Percentiles rank a stretch among this genome's conserved stretches.
phyloP scores from a whole-genome alignment of 1,139 yeast genomes.

The Yamadazyma mexicana region DNA sequence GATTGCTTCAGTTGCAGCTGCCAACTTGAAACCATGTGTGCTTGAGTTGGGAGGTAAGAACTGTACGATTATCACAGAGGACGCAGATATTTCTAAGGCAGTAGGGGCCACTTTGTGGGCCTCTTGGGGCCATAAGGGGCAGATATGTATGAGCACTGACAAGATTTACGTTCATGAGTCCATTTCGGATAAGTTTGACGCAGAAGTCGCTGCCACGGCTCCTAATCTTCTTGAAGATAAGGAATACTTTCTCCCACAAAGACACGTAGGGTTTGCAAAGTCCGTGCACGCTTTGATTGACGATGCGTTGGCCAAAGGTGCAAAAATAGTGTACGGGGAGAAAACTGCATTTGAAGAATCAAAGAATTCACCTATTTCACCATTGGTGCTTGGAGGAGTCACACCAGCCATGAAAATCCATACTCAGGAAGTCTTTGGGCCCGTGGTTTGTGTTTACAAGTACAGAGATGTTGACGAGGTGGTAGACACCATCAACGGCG shows the following conservation, averaged over 20 bases:
- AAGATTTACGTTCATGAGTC: conserved; percentile 32
- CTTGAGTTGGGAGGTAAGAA: conserved; percentile 50
- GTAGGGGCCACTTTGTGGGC: conserved; percentile 30
- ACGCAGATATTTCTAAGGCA: conserved; percentile 32
- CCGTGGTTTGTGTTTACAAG: conserved; percentile 38
- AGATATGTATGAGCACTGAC: conserved; percentile 49
- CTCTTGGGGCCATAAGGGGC: conserved; percentile 46
- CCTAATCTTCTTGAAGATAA: conserved; percentile 17
- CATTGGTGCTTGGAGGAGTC: conserved; percentile 38
- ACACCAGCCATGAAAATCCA: conserved; percentile 32
- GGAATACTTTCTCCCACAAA: conserved; percentile 26
- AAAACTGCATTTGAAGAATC: conserved; percentile 5
- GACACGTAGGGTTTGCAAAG: conserved; percentile 26
- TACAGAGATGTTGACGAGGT: conserved; percentile 33
- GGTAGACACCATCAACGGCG: conserved; percentile 27
- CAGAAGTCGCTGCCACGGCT: conserved; percentile 22
- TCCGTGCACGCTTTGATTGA: conserved; percentile 27
- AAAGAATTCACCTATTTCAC: conserved; percentile 18
- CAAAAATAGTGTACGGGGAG: conserved; percentile 29
- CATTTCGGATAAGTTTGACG: conserved; percentile 28
- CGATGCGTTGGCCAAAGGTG: conserved; percentile 48
- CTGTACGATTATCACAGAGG: conserved; percentile 30
- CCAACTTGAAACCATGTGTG: conserved; percentile 34
- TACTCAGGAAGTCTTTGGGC: conserved; percentile 48
- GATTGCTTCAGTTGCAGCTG: conserved; percentile 35